Conservation (phyloP, 805 yeast genomes). For the Pichia nanzhaoensis region DNA sequence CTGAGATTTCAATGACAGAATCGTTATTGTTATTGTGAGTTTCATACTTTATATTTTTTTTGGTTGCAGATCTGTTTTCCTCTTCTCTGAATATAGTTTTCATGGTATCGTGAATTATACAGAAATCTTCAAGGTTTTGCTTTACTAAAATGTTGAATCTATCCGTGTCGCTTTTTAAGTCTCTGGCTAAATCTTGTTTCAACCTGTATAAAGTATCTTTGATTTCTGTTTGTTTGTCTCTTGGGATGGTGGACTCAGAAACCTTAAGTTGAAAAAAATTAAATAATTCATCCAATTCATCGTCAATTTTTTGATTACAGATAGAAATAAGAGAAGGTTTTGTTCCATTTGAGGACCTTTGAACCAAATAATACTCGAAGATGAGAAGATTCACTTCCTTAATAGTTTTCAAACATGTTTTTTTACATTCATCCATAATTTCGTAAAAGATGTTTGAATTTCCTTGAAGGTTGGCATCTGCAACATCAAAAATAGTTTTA, state of each 20-base stretch:
- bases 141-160: constrained; percentile 20
- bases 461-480: constrained; percentile 18
- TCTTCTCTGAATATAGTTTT: constrained; percentile 15
- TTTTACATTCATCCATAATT: constrained; percentile 21
- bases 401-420: constrained; percentile 20
- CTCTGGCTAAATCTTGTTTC: constrained; percentile 18
- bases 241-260: constrained; percentile 6
- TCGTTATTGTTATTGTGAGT: not conserved
- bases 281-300: constrained; percentile 16
- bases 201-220: constrained; percentile 14
- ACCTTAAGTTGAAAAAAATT: constrained; percentile 11
- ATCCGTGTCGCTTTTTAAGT: constrained; percentile 19
- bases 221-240: constrained; percentile 14
- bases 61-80: not conserved
- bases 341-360: constrained; percentile 12
- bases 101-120: constrained; percentile 22
- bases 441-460: constrained; percentile 17
- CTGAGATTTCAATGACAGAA: constrained; percentile 11
- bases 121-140: constrained; percentile 26
- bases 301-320: constrained; percentile 19
- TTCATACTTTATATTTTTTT: not conserved
- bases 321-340: constrained; percentile 16
- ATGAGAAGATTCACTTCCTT: constrained; percentile 23
- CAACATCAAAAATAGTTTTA: constrained; percentile 19
- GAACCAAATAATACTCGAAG: constrained; percentile 25